These are phyloP conservation scores for Musa troglodytarum DNA, from an alignment of 176 grass and related monocot genomes.

Conservation along the genomic window DNA sequence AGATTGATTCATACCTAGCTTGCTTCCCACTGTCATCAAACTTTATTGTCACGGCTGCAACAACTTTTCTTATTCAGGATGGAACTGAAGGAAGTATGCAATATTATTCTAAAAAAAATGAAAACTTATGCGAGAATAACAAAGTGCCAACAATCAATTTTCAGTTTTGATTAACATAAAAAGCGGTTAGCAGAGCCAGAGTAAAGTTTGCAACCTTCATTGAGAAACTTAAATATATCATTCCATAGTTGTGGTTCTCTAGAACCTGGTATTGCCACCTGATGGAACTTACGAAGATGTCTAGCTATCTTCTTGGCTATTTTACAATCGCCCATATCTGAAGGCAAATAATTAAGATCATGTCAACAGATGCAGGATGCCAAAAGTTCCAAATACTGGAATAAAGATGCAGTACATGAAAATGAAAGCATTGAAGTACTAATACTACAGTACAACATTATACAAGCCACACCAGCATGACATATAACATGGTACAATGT, in stretches of 20 bases:
- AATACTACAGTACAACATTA: background rate
- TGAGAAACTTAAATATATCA: constrained; percentile 89
- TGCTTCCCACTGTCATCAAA: constrained; percentile 68
- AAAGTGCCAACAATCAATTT: constrained; percentile 1
- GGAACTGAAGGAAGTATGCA: constrained; percentile 6
- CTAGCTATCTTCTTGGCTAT: constrained; percentile 83
- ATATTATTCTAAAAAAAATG: background rate
- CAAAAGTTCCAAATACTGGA: background rate
- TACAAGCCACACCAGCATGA: background rate
- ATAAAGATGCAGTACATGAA: background rate
- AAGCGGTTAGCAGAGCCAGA: background rate
- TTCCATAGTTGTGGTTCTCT: constrained; percentile 84
- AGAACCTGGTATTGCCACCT: constrained; percentile 56
- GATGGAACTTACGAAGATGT: constrained; percentile 71
- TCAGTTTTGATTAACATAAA: background rate
- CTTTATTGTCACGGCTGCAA: constrained; percentile 52
- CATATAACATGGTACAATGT: background rate
- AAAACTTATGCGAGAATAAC: background rate
- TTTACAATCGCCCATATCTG: constrained; percentile 79
- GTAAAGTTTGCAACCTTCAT: constrained; percentile 42
- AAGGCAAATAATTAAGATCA: constrained; percentile 24
- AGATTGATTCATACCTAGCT: constrained; percentile 61
- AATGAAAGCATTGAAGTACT: background rate
- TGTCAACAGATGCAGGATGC: constrained; percentile 2
- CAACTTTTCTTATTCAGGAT: constrained; percentile 19